Conservation (phyloP, 306 rosid species). For the Purshia tridentata region DNA sequence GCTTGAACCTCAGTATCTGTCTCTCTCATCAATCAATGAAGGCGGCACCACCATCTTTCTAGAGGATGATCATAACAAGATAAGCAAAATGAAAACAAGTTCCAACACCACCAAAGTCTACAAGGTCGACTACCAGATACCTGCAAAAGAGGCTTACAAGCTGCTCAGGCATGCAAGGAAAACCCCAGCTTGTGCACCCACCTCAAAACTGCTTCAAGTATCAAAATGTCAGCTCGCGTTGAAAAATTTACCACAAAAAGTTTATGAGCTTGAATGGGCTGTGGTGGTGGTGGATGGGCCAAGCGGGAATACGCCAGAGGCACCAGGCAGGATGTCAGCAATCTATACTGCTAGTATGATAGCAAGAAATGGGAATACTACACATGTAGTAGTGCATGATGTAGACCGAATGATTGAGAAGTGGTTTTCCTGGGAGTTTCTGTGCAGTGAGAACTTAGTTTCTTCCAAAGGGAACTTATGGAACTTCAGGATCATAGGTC, state of each 20-base stretch:
- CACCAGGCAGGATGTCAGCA: slow-evolving; percentile 79
- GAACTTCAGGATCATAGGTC: slow-evolving; percentile 67
- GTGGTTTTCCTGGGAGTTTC: slow-evolving; percentile 96
- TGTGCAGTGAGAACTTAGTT: slow-evolving; percentile 78
- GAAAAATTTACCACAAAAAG: slow-evolving; percentile 63
- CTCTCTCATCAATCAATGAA: slow-evolving; percentile 62
- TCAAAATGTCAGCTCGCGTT: slow-evolving; percentile 79
- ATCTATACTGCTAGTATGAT: slow-evolving; percentile 70
- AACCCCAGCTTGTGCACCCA: slow-evolving; percentile 49
- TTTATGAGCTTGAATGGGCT: slow-evolving; percentile 70
- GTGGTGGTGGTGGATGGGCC: slow-evolving; percentile 88
- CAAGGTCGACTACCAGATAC: slow-evolving; percentile 50
- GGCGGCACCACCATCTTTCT: slow-evolving; percentile 77
- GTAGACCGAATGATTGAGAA: slow-evolving; percentile 73
- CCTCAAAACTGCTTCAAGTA: slow-evolving; percentile 41
- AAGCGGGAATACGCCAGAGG: slow-evolving; percentile 52
- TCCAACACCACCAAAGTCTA: slow-evolving; percentile 50
- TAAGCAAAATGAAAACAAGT: slow-evolving; percentile 32
- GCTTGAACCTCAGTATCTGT: slow-evolving; percentile 57
- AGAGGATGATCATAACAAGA: slow-evolving; percentile 49
- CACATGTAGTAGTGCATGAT: slow-evolving; percentile 72
- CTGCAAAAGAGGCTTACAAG: slow-evolving; percentile 68
- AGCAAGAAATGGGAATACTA: slow-evolving; percentile 64
- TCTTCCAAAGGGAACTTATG: slow-evolving; percentile 77
- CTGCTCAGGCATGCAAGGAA: slow-evolving; percentile 71